phyloP scores from a whole-genome alignment of 2,329 filamentous ascomycete genomes.

The Venturia asperata region DNA sequence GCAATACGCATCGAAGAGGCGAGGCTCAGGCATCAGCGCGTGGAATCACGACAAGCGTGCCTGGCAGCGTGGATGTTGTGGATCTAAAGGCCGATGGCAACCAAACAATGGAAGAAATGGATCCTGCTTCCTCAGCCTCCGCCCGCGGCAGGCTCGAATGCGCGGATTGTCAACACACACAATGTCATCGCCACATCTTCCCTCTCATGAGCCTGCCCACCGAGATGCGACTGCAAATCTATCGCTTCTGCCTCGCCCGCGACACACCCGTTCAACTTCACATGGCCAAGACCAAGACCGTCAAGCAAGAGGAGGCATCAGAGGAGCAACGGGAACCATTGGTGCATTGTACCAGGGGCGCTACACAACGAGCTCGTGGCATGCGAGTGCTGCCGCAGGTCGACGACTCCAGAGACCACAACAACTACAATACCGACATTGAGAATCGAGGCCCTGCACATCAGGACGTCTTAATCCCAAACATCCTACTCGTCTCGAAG shows the following conservation, averaged over 20 bases:
- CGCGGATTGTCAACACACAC: neutral
- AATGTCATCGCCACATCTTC: conserved; percentile 24
- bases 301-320: conserved; percentile 21
- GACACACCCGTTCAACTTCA: conserved; percentile 29
- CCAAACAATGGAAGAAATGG: neutral
- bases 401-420: neutral
- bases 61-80: neutral
- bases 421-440: neutral
- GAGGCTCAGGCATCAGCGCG: neutral
- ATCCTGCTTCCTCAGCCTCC: neutral
- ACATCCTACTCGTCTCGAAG: conserved; percentile 35
- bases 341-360: neutral
- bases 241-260: conserved; percentile 33
- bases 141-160: neutral
- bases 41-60: neutral
- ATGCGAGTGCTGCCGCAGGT: neutral
- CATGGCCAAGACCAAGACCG: conserved; percentile 16
- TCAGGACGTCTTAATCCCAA: conserved; percentile 22
- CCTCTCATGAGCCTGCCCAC: conserved; percentile 39
- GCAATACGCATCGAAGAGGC: neutral
- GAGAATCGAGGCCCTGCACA: neutral
- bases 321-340: neutral
- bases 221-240: conserved; percentile 42
- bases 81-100: neutral
- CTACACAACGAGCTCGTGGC: neutral